Conservation (phyloP, 2,329 filamentous ascomycete genomes). For the Colletotrichum graminicola region DNA sequence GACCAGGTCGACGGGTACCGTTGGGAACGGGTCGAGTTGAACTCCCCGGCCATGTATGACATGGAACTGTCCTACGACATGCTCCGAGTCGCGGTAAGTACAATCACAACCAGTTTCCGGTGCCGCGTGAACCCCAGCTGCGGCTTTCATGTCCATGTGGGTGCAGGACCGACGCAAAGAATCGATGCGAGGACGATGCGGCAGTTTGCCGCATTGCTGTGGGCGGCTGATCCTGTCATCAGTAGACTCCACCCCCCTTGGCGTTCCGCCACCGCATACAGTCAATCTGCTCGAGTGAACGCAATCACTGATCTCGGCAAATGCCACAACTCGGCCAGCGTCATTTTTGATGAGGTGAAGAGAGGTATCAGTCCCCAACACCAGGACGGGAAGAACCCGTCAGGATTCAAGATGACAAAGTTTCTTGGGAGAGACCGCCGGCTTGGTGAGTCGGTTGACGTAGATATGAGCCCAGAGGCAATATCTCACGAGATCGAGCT, state of each 20-base stretch:
- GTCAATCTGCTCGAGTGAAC: conserved; percentile 36
- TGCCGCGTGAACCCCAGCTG: conserved; percentile 51
- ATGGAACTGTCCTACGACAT: conserved; percentile 47
- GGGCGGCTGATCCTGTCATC: conserved; percentile 53
- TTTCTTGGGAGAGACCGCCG: conserved; percentile 45
- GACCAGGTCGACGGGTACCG: conserved; percentile 29
- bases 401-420: conserved; percentile 34
- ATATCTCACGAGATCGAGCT: conserved; percentile 14
- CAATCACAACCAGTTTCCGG: conserved; percentile 49
- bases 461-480: not conserved
- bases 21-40: conserved; percentile 50
- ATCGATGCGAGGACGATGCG: conserved; percentile 48
- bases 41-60: conserved; percentile 51
- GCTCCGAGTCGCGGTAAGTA: conserved; percentile 48
- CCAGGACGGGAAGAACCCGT: not conserved
- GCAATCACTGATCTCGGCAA: conserved; percentile 10
- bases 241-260: conserved; percentile 52
- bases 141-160: conserved; percentile 55
- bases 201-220: conserved; percentile 50
- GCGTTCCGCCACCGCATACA: conserved; percentile 43
- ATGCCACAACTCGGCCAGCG: conserved; percentile 1
- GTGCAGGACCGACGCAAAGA: conserved; percentile 48
- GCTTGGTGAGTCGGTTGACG: conserved; percentile 44
- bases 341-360: conserved; percentile 37
- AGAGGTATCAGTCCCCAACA: conserved; percentile 33